These are phyloP conservation scores for Hapsidospora chrysogenum DNA, from an alignment of 495 filamentous ascomycete species.

Conservation along the genomic window DNA sequence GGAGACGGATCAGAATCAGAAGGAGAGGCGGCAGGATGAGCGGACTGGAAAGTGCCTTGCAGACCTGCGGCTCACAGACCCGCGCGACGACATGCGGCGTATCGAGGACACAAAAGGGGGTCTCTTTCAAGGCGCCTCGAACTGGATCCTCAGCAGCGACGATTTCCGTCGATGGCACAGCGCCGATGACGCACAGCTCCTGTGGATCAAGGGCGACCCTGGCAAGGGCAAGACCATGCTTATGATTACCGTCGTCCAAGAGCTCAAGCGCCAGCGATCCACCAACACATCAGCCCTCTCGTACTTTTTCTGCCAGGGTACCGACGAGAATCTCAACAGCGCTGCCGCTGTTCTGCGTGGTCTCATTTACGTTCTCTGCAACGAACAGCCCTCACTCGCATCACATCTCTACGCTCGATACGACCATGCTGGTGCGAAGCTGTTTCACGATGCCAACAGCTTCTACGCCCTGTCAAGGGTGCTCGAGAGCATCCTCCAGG, in stretches of 20 bases:
- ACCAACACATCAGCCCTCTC: conserved; percentile 8
- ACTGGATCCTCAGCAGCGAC: conserved; percentile 21
- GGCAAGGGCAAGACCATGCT: conserved; percentile 38
- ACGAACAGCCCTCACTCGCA: conserved; percentile 17
- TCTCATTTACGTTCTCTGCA: conserved; percentile 20
- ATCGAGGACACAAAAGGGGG: conserved; percentile 24
- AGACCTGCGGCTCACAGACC: conserved; percentile 14
- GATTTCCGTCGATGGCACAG: conserved; percentile 17
- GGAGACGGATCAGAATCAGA: not conserved
- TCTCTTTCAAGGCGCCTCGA: conserved; percentile 21
- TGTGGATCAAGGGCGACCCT: conserved; percentile 22
- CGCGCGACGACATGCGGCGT: conserved; percentile 16
- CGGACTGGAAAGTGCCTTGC: conserved; percentile 4
- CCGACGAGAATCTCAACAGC: conserved; percentile 17
- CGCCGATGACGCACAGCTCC: conserved; percentile 3
- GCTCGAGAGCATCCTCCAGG: conserved; percentile 14
- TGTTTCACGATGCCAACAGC: conserved; percentile 17
- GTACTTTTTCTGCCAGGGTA: conserved; percentile 30
- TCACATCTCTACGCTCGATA: conserved; percentile 15
- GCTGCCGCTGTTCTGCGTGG: conserved; percentile 23
- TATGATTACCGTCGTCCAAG: conserved; percentile 20
- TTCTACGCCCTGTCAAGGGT: conserved; percentile 14
- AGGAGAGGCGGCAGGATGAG: not conserved
- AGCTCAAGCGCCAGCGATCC: conserved; percentile 8
- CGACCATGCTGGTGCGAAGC: conserved; percentile 8